phyloP scores from a whole-genome alignment of 208 protist species.

The Trypanosomatidae sp. region DNA sequence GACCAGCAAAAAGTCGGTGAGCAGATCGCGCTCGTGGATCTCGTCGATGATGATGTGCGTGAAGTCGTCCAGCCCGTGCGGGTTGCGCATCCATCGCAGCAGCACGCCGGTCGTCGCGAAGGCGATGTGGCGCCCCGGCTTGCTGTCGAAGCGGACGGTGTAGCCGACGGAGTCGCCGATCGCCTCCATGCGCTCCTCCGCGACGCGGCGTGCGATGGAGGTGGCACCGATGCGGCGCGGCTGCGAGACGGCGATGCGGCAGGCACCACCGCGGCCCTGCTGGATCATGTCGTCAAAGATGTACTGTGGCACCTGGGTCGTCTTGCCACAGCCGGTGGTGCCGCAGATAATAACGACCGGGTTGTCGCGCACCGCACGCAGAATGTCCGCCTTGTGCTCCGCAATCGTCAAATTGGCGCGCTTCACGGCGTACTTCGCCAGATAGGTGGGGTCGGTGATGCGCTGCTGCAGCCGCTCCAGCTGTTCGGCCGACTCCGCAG shows the following conservation, averaged over 20 bases:
- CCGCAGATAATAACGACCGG: slow-evolving; percentile 93
- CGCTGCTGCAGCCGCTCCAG: slow-evolving; percentile 42
- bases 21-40: slow-evolving; percentile 99
- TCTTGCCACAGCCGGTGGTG: slow-evolving; percentile 97
- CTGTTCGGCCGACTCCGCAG: slow-evolving; percentile 53
- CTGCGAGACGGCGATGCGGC: slow-evolving; percentile 95
- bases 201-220: slow-evolving; percentile 98
- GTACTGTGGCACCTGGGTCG: slow-evolving; percentile 97
- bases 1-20: slow-evolving; percentile 98
- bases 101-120: slow-evolving; percentile 99
- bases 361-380: slow-evolving; percentile 64
- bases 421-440: slow-evolving; percentile 51
- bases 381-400: slow-evolving; percentile 64
- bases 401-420: slow-evolving; percentile 74
- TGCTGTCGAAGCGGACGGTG: slow-evolving; percentile 98
- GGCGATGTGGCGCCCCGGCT: slow-evolving; percentile 94
- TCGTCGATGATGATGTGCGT: slow-evolving; percentile 99
- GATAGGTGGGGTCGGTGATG: slow-evolving; percentile 59
- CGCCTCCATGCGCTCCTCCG: slow-evolving; percentile 95
- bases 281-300: slow-evolving; percentile 88
- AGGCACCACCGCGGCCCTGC: slow-evolving; percentile 49
- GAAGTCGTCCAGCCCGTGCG: slow-evolving; percentile 86
- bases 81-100: slow-evolving; percentile 94
- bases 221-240: slow-evolving; percentile 98
- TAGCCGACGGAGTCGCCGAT: slow-evolving; percentile 98